A percentile compares a stretch with the other conserved stretches of the same genome.
Evolutionary conservation across 257 asterid genomes (phyloP).

Genomic region (Rubia yunnanensis): DNA sequence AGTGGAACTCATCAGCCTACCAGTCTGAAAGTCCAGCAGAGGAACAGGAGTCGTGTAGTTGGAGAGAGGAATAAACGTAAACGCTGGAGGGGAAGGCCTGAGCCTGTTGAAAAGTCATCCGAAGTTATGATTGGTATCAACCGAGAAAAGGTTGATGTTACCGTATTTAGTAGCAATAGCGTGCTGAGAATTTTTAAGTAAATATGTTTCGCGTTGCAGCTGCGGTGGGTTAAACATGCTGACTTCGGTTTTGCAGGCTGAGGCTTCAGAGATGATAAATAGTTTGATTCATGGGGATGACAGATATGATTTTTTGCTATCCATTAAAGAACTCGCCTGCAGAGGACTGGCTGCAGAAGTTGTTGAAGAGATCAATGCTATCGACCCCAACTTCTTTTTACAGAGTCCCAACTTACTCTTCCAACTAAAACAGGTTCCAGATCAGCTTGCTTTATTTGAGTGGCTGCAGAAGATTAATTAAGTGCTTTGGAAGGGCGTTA

Average conservation of each 20-base stretch:
- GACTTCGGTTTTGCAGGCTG: slow-evolving; percentile 43
- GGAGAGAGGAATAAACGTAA: slow-evolving; percentile 83
- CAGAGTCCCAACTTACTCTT: slow-evolving; percentile 68
- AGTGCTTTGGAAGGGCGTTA: neutral
- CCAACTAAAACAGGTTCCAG: slow-evolving; percentile 81
- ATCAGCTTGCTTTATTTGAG: slow-evolving; percentile 3
- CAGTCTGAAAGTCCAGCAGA: slow-evolving; percentile 39
- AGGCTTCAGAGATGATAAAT: slow-evolving; percentile 27
- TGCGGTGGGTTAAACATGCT: neutral
- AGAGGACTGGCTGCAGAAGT: slow-evolving; percentile 89
- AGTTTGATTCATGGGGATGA: slow-evolving; percentile 34
- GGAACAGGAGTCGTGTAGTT: slow-evolving; percentile 42
- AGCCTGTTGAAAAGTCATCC: slow-evolving; percentile 34
- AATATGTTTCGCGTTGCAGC: neutral
- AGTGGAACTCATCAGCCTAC: slow-evolving; percentile 45
- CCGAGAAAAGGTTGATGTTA: slow-evolving; percentile 35
- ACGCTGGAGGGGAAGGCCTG: slow-evolving; percentile 89
- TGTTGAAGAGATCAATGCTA: slow-evolving; percentile 64
- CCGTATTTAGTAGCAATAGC: slow-evolving; percentile 21
- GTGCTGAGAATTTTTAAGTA: slow-evolving; percentile 16
- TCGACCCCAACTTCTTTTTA: slow-evolving; percentile 65
- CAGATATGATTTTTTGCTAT: slow-evolving; percentile 45
- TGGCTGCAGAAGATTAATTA: neutral
- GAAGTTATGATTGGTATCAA: slow-evolving; percentile 37
- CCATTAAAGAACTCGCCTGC: slow-evolving; percentile 66